phyloP scores from a whole-genome alignment of 2,329 filamentous ascomycete genomes.

The Fusarium verrucosum region DNA sequence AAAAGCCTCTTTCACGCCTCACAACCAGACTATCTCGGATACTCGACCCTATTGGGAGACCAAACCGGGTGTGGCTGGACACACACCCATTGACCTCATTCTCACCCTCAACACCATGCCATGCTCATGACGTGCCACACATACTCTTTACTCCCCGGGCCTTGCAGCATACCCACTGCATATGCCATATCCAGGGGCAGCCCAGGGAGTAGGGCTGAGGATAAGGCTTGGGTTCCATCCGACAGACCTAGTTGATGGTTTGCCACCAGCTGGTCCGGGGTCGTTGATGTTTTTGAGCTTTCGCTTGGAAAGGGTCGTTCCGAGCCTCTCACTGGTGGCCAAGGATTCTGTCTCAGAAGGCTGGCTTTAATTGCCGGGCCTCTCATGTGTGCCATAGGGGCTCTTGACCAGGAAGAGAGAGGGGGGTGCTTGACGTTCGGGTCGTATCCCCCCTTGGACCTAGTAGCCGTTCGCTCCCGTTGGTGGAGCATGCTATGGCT shows the following conservation, averaged over 20 bases:
- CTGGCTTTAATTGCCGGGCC: conserved; percentile 36
- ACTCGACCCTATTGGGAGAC: conserved; percentile 21
- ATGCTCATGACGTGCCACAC: conserved; percentile 39
- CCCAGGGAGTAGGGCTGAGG: conserved; percentile 41
- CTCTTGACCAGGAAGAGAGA: conserved; percentile 13
- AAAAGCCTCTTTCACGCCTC: conserved; percentile 33
- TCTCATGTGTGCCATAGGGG: conserved; percentile 30
- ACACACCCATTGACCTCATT: conserved; percentile 3
- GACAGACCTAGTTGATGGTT: conserved; percentile 28
- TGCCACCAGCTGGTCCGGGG: conserved; percentile 44
- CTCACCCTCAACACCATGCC: conserved; percentile 13
- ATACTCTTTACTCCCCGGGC: conserved; percentile 23
- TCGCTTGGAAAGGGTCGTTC: conserved; percentile 35
- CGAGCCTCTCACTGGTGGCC: conserved; percentile 35
- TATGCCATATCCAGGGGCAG: conserved; percentile 28
- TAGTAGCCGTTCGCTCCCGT: conserved; percentile 45
- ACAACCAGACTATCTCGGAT: conserved; percentile 27
- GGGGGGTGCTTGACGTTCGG: conserved; percentile 28
- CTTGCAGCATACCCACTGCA: conserved; percentile 31
- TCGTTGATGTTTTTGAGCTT: conserved; percentile 39
- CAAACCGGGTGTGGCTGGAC: conserved; percentile 25
- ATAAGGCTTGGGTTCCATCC: conserved; percentile 39
- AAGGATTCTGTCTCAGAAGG: conserved; percentile 28
- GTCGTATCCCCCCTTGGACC: conserved; percentile 29
- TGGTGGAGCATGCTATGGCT: conserved; percentile 36